Percentiles rank a stretch among this genome's conserved stretches.
Evolutionary conservation across 345 rosid genomes (phyloP).

Genomic region (Aquilaria sinensis): DNA sequence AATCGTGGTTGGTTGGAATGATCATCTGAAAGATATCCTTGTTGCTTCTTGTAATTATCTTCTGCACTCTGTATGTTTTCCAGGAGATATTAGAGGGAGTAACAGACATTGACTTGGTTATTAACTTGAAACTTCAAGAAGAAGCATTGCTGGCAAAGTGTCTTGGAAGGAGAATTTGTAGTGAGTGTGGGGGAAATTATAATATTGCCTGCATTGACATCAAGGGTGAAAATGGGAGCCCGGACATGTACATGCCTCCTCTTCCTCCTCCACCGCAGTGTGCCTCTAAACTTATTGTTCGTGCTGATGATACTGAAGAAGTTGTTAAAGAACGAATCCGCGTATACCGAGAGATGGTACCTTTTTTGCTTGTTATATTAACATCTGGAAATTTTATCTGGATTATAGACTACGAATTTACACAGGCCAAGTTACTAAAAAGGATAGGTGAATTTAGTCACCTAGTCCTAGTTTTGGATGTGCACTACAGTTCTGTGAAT

Average conservation of each 20-base stretch:
- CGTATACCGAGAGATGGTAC: conserved; percentile 70
- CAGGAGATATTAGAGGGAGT: conserved; percentile 96
- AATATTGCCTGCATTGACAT: conserved; percentile 85
- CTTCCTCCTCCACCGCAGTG: conserved; percentile 94
- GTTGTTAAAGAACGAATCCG: conserved; percentile 83
- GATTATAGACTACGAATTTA: background rate
- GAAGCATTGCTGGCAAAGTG: conserved; percentile 93
- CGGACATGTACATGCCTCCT: conserved; percentile 89
- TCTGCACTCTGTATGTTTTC: conserved; percentile 5
- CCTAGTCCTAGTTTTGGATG: background rate
- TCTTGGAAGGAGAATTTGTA: conserved; percentile 91
- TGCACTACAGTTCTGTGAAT: background rate
- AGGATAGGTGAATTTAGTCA: background rate
- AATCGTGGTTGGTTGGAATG: too few species aligned
- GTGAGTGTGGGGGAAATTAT: conserved; percentile 85
- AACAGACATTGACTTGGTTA: conserved; percentile 68
- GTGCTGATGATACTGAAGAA: conserved; percentile 90
- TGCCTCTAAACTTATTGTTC: conserved; percentile 70
- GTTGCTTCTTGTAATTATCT: background rate
- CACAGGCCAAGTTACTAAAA: background rate
- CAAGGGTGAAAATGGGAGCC: conserved; percentile 67
- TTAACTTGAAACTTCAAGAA: conserved; percentile 80
- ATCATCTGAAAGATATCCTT: too few species aligned
- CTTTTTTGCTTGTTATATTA: background rate
- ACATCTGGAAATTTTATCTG: background rate